Percentiles rank a stretch among this genome's conserved stretches.
These are phyloP conservation scores for Amanita rimosa DNA, from an alignment of 768 basidiomycete genomes.

Conservation along the genomic window DNA sequence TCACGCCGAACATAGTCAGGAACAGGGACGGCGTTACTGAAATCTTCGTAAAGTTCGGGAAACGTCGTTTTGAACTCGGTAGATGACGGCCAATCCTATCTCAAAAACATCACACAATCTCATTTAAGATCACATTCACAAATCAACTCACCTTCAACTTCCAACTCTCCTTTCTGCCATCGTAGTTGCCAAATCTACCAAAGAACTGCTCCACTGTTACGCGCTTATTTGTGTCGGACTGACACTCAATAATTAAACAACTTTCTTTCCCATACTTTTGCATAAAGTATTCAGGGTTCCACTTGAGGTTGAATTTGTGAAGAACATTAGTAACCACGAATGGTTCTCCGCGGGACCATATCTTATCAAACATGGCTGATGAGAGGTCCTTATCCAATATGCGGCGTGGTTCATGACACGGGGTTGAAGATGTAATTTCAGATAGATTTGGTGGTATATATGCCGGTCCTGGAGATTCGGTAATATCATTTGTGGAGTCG, in stretches of 20 bases:
- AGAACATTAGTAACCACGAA: slow-evolving; percentile 64
- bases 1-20: slow-evolving; percentile 88
- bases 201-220: slow-evolving; percentile 77
- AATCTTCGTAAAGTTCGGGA: slow-evolving; percentile 82
- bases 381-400: slow-evolving; percentile 40
- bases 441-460: slow-evolving; percentile 18
- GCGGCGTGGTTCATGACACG: slow-evolving; percentile 32
- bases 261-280: slow-evolving; percentile 49
- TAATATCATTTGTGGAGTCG: neutral
- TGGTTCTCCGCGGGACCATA: slow-evolving; percentile 72
- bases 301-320: slow-evolving; percentile 51
- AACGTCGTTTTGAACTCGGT: slow-evolving; percentile 76
- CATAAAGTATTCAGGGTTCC: slow-evolving; percentile 80
- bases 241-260: slow-evolving; percentile 75
- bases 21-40: slow-evolving; percentile 71
- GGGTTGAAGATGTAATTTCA: slow-evolving; percentile 20
- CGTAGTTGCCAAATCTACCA: slow-evolving; percentile 56
- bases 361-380: slow-evolving; percentile 45
- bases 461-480: slow-evolving; percentile 5
- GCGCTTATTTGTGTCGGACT: slow-evolving; percentile 51
- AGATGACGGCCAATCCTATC: slow-evolving; percentile 86
- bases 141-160: slow-evolving; percentile 59
- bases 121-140: neutral
- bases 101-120: neutral
- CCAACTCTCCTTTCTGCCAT: slow-evolving; percentile 43